Evolutionary conservation across 345 rosid species (phyloP), one percentile per base, ranked within the genome.

Genomic region (Ailanthus altissimus): DNA sequence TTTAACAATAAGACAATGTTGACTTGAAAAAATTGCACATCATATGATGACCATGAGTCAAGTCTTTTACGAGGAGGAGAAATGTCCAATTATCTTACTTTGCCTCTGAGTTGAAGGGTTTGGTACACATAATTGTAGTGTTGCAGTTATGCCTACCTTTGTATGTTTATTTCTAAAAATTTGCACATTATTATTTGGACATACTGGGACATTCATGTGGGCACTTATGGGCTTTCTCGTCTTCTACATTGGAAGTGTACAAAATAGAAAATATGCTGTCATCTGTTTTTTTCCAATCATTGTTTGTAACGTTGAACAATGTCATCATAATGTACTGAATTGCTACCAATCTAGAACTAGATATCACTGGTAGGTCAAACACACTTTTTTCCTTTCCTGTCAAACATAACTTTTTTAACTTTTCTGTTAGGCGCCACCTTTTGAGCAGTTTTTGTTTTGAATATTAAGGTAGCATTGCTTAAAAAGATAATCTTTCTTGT

Each of bases 401-500:
- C 38, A 32, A 32, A 32, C 38, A 38, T 11, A 54, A 53, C 16
- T 21, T 25, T 3, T 7, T 71, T 21, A n/a, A 32, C 61, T 40
- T 50, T 54, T 6, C 13, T 11, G 43, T 61, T 25, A 32, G 6
- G 40, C 45, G 53, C 12, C 57, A 47, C 28, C n/a, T 32, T 32
- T 36, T 28, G 25, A 20, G 36, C 6, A 21, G 9, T 40, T 11
- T 74, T 46, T 59, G 3, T 49, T 49, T 62, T 61, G 25, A 56
- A 25, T 47, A 12, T 66, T 11, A n/a, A 2, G 63, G 56, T 50
- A 4, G 9, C 7, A 38, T 26, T 42, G n/a, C 25, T 62, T 25
- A 43, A 18, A 69, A 54, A 54, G 72, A 62, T 80, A 12, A 66
- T 75, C 18, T 46, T 11, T 46, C 23, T 7, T 83, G 20, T 75